Evolutionary conservation across 2,329 filamentous ascomycete species (phyloP), one percentile per base, ranked within the genome.

Genomic region (Xylaria digitata): DNA sequence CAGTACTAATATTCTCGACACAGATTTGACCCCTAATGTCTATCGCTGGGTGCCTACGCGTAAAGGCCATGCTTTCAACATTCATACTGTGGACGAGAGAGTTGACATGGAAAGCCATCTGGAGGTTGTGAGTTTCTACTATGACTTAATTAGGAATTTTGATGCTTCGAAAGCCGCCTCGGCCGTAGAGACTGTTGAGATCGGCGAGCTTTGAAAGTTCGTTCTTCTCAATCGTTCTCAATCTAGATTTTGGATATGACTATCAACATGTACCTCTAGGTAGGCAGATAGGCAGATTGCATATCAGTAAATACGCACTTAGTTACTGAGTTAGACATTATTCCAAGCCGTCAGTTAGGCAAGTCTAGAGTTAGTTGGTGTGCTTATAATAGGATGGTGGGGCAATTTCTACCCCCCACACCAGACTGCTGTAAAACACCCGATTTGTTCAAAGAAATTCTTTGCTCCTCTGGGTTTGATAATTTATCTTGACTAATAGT

Each of bases 21-120:
- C 32, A 80, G 76, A 75, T 34, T 66, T 81, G 15, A 77, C 76
- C 2, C 71, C 65, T 34, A 76, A 81, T 53, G 74, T 82, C n/a
- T 82, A 81, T 68, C 77, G 80, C 23, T 82, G 79, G 75, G 74
- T 73, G 1, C 80, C 80, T 3, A 72, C 73, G 8, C 79, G 79
- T 52, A 70, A 79, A 53, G 78, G 75, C 6, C 75, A 74, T 11
- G 72, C 65, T 34, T 60, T 67, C 0, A 78, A 79, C 61, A 74
- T 66, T 1, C 80, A 82, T 63, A 81, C 80, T 0, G 78, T 81
- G 23, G 76, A 82, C 67, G 80, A 81, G 66, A 71, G 74, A 11
- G 70, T 80, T 43, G 76, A 80, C 23, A 81, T 82, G 79, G 73
- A 76, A 9, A 72, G 74, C 13, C 80, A 82, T 65, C 62, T 81